These are phyloP conservation scores for Mercurialis annua DNA, from an alignment of 345 rosid species.

Conservation along the genomic window DNA sequence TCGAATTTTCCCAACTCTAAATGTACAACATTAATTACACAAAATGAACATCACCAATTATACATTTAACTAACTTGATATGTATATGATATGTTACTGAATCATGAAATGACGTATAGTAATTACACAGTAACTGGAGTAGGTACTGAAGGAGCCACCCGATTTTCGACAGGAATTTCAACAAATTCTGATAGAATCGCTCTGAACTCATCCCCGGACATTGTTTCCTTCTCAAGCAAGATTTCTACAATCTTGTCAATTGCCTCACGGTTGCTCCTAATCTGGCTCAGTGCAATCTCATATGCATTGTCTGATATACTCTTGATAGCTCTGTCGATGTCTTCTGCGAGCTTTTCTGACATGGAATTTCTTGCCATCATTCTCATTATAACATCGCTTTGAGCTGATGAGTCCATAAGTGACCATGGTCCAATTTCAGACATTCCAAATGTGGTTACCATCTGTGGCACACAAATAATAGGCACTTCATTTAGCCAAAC, in stretches of 20 bases:
- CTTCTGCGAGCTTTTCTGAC: constrained; percentile 97
- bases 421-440: constrained; percentile 99
- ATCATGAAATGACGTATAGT: background rate
- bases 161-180: constrained; percentile 81
- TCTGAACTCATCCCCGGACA: constrained; percentile 82
- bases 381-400: constrained; percentile 93
- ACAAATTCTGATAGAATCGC: constrained; percentile 90
- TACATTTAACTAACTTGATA: background rate
- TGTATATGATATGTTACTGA: background rate
- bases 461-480: constrained; percentile 39
- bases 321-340: constrained; percentile 78
- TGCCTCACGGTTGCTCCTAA: constrained; percentile 91
- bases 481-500: background rate
- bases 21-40: background rate
- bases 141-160: constrained; percentile 52
- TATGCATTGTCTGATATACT: constrained; percentile 78
- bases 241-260: constrained; percentile 94
- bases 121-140: constrained; percentile 49
- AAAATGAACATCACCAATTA: background rate
- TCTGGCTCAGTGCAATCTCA: constrained; percentile 70
- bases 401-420: constrained; percentile 76
- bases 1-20: too few species aligned
- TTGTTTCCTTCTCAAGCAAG: constrained; percentile 88
- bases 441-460: constrained; percentile 97
- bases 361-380: constrained; percentile 99